Conservation (phyloP, 2,329 filamentous ascomycete genomes). For the Curvularia spicifera region DNA sequence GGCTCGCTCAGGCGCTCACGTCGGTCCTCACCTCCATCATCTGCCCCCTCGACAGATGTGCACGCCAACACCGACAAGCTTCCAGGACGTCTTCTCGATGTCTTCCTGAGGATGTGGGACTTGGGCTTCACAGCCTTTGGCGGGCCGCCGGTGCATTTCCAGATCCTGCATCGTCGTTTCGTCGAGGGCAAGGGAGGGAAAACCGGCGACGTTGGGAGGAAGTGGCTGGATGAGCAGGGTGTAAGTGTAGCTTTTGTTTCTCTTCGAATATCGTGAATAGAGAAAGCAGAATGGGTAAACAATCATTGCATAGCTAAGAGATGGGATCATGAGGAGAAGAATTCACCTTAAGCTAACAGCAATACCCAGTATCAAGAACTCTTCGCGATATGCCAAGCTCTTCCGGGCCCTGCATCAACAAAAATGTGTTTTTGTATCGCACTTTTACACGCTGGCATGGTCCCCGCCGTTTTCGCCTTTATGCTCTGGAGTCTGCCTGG, state of each 20-base stretch:
- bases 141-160: conserved; percentile 73
- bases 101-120: conserved; percentile 57
- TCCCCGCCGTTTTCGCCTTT: conserved; percentile 65
- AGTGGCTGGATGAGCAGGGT: conserved; percentile 73
- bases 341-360: background rate
- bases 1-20: conserved; percentile 30
- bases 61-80: conserved; percentile 31
- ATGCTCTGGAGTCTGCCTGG: conserved; percentile 73
- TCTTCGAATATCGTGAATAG: background rate
- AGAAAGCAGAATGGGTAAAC: background rate
- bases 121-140: conserved; percentile 71
- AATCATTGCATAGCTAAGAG: background rate
- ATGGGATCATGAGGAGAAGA: background rate
- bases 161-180: conserved; percentile 69
- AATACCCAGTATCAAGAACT: conserved; percentile 67
- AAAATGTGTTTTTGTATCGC: conserved; percentile 76
- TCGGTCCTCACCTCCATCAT: conserved; percentile 6
- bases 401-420: conserved; percentile 71
- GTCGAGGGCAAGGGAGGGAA: conserved; percentile 54
- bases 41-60: conserved; percentile 7
- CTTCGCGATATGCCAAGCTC: conserved; percentile 71
- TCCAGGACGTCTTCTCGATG: conserved; percentile 34
- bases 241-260: conserved; percentile 48
- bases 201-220: conserved; percentile 54
- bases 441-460: conserved; percentile 66